Conservation (phyloP, 805 yeast genomes). For the Priceomyces castillae region DNA sequence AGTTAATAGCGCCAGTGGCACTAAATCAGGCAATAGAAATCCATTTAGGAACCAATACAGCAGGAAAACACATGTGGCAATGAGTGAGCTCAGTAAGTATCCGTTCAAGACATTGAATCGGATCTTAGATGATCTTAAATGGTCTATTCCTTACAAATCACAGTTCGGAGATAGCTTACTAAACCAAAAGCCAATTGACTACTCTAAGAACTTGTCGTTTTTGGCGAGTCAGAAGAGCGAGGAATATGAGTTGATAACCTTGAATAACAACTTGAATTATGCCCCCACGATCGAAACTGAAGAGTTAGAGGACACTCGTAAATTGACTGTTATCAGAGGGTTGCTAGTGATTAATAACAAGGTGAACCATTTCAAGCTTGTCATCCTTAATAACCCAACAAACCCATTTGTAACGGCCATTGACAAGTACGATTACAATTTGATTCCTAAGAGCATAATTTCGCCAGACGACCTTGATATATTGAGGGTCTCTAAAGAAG, state of each 20-base stretch:
- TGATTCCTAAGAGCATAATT: slow-evolving; percentile 11
- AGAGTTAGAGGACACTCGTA: slow-evolving; percentile 16
- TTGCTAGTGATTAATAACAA: slow-evolving; percentile 21
- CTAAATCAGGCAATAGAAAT: background rate
- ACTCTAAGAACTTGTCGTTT: slow-evolving; percentile 24
- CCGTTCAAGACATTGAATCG: slow-evolving; percentile 66
- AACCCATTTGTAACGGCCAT: slow-evolving; percentile 15
- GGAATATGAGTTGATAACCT: slow-evolving; percentile 24
- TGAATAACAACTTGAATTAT: slow-evolving; percentile 34
- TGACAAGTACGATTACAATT: slow-evolving; percentile 32
- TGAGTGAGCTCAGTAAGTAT: slow-evolving; percentile 12
- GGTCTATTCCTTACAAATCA: slow-evolving; percentile 20
- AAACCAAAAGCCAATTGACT: slow-evolving; percentile 33
- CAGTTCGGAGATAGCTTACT: slow-evolving; percentile 20
- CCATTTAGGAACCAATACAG: slow-evolving; percentile 1
- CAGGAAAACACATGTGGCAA: slow-evolving; percentile 11
- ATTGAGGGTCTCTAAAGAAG: slow-evolving; percentile 11
- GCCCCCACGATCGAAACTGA: slow-evolving; percentile 30
- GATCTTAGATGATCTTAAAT: slow-evolving; percentile 60
- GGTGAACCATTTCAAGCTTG: slow-evolving; percentile 30
- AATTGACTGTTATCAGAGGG: slow-evolving; percentile 29
- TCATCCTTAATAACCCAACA: slow-evolving; percentile 22
- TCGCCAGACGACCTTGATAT: slow-evolving; percentile 28
- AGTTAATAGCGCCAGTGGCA: background rate
- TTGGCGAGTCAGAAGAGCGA: slow-evolving; percentile 10